These are phyloP conservation scores for Acorus gramineus DNA, from an alignment of 106 monocot genomes.

Conservation along the genomic window DNA sequence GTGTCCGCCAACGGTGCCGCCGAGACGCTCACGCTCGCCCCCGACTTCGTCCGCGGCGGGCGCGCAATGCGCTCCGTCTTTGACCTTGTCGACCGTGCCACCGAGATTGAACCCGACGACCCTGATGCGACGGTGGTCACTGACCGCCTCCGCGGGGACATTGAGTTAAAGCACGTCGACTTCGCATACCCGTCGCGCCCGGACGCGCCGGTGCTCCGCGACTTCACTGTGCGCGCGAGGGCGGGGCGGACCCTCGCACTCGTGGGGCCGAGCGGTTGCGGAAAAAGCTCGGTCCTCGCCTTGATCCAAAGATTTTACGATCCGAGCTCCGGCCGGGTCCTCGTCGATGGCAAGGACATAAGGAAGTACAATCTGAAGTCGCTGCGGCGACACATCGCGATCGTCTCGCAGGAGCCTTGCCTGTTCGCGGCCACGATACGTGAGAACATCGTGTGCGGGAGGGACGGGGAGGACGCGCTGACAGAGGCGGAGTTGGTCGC, in stretches of 20 bases:
- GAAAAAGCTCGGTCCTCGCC: conserved; percentile 84
- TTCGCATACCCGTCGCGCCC: conserved; percentile 86
- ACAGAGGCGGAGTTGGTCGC: conserved; percentile 82
- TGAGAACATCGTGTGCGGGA: conserved; percentile 90
- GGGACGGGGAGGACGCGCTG: conserved; percentile 16
- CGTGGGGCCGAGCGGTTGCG: conserved; percentile 91
- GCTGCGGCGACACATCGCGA: conserved; percentile 44
- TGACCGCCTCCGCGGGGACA: conserved; percentile 71
- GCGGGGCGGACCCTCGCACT: conserved; percentile 75
- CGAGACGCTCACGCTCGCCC: conserved; percentile 87
- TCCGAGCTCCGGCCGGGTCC: conserved; percentile 69
- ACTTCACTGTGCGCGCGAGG: conserved; percentile 69
- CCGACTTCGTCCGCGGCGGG: conserved; percentile 93
- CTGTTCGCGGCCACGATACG: conserved; percentile 66
- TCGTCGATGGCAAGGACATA: conserved; percentile 79
- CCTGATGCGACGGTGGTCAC: conserved; percentile 43
- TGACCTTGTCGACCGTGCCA: conserved; percentile 68
- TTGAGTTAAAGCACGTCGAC: conserved; percentile 86
- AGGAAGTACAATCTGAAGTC: conserved; percentile 69
- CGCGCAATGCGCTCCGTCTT: conserved; percentile 89
- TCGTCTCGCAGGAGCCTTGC: conserved; percentile 89
- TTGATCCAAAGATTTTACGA: conserved; percentile 86
- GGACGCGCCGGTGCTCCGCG: conserved; percentile 57
- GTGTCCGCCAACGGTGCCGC: conserved; percentile 97
- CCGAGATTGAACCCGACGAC: conserved; percentile 91